phyloP scores from a whole-genome alignment of 345 rosid genomes.

The Dipteronia dyeriana region DNA sequence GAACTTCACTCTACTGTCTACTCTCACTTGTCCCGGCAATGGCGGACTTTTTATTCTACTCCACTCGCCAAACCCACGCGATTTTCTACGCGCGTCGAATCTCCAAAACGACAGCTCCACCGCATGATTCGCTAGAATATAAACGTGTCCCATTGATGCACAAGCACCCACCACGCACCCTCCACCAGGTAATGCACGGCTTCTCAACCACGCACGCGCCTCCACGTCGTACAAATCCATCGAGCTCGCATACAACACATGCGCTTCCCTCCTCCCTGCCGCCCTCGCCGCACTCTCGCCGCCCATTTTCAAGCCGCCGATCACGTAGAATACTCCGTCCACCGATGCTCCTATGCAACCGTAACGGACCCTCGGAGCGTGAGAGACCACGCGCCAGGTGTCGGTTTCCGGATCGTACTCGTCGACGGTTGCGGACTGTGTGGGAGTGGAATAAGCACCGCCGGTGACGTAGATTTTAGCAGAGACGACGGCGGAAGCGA shows the following conservation, averaged over 20 bases:
- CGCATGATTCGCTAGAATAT: conserved; percentile 77
- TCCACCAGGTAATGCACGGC: conserved; percentile 81
- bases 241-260: conserved; percentile 73
- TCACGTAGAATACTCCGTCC: conserved; percentile 80
- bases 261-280: conserved; percentile 52
- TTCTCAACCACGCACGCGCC: conserved; percentile 68
- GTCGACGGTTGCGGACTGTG: conserved; percentile 56
- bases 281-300: conserved; percentile 31
- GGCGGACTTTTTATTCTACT: conserved; percentile 73
- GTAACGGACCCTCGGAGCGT: conserved; percentile 60
- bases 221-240: conserved; percentile 86
- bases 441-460: conserved; percentile 37
- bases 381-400: conserved; percentile 62
- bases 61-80: conserved; percentile 71
- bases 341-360: conserved; percentile 84
- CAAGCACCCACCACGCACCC: conserved; percentile 94
- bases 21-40: conserved; percentile 62
- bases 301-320: conserved; percentile 81
- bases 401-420: conserved; percentile 77
- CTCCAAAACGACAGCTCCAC: conserved; percentile 92
- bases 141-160: conserved; percentile 57
- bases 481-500: conserved; percentile 64
- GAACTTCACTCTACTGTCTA: conserved; percentile 78
- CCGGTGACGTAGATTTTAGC: conserved; percentile 80
- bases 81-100: conserved; percentile 57